phyloP scores from a whole-genome alignment of 2,329 filamentous ascomycete genomes.

The Immersiporthe knoxdaviesiana region DNA sequence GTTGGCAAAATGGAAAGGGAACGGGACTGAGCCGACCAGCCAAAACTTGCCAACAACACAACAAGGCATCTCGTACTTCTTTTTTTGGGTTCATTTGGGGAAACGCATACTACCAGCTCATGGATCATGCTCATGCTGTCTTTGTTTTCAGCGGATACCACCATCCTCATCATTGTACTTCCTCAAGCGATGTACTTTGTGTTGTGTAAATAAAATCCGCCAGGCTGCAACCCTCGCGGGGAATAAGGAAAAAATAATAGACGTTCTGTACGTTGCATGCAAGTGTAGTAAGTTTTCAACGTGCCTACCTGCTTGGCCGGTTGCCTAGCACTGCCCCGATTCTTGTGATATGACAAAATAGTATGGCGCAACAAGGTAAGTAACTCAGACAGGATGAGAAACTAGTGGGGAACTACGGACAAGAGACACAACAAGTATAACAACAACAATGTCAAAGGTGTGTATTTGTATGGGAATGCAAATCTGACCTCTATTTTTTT shows the following conservation, averaged over 20 bases:
- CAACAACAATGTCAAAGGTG: not conserved
- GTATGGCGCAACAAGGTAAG: not conserved
- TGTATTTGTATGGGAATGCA: not conserved
- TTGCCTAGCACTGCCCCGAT: not conserved
- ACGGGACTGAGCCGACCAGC: not conserved
- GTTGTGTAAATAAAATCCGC: not conserved
- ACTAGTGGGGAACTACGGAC: not conserved
- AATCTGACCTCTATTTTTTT: not conserved
- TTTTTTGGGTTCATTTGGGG: not conserved
- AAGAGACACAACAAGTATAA: not conserved
- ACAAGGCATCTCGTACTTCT: not conserved
- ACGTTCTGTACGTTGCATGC: not conserved
- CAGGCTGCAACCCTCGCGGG: not conserved
- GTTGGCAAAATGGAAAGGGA: not conserved
- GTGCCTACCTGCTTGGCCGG: not conserved
- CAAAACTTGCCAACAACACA: not conserved
- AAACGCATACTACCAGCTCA: not conserved
- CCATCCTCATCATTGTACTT: not conserved
- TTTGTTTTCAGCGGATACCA: not conserved
- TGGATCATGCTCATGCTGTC: not conserved
- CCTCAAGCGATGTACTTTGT: not conserved
- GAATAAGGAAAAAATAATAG: not conserved
- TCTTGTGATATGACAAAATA: not conserved
- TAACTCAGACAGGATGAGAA: not conserved
- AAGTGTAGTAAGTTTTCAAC: not conserved